Evolutionary conservation across 345 rosid species (phyloP).

Genomic region (Eucalyptus pauciflora): DNA sequence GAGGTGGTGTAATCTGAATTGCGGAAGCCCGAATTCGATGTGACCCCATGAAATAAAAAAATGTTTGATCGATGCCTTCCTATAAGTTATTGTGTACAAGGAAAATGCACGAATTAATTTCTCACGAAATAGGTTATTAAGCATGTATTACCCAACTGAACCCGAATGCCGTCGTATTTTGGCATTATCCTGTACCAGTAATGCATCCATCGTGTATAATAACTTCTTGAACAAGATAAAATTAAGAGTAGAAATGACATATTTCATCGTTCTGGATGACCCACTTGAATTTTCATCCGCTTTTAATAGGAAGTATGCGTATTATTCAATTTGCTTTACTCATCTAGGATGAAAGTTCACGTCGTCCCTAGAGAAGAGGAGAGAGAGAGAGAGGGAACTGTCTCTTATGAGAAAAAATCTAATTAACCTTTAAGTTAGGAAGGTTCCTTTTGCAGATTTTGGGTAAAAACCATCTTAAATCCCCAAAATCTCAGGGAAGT

Average conservation of each 20-base stretch:
- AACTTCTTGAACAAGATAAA: background rate
- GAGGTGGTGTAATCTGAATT: background rate
- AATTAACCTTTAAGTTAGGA: background rate
- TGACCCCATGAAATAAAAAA: background rate
- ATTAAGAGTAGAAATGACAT: background rate
- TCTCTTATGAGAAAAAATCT: background rate
- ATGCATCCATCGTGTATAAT: background rate
- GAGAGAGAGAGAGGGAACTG: background rate
- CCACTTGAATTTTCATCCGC: background rate
- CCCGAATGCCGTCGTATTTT: background rate
- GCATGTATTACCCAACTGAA: background rate
- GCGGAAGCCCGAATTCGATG: background rate
- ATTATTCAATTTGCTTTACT: background rate
- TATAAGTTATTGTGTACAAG: background rate
- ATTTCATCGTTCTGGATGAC: background rate
- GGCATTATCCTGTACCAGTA: background rate
- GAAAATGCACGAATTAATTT: background rate
- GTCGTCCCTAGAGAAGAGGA: background rate
- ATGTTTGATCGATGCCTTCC: background rate
- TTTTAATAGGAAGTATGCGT: background rate
- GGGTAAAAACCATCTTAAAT: background rate
- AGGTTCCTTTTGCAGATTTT: background rate
- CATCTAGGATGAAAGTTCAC: background rate
- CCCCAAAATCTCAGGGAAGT: background rate
- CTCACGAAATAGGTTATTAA: background rate